Evolutionary conservation across 805 yeast genomes (phyloP).

Genomic region (Wickerhamomyces canadensis): DNA sequence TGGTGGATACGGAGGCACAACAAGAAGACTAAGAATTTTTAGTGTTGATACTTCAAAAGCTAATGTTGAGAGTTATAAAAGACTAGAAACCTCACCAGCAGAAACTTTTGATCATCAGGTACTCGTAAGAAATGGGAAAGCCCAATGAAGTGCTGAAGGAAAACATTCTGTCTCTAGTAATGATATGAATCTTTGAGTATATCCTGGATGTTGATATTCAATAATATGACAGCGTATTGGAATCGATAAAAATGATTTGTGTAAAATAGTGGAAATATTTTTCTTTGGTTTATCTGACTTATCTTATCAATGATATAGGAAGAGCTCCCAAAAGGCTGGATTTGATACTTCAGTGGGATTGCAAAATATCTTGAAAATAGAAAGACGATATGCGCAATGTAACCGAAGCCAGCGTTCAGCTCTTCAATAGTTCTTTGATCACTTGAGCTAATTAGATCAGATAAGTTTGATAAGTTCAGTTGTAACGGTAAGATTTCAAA

Average conservation of each 20-base stretch:
- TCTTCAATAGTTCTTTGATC: slow-evolving; percentile 17
- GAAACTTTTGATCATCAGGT: slow-evolving; percentile 36
- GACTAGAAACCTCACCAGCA: slow-evolving; percentile 53
- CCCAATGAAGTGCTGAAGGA: slow-evolving; percentile 1
- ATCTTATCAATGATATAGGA: slow-evolving; percentile 36
- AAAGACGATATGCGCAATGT: slow-evolving; percentile 27
- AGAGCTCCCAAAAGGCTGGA: slow-evolving; percentile 33
- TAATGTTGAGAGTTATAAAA: slow-evolving; percentile 59
- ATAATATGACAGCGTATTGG: slow-evolving; percentile 33
- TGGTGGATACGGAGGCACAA: slow-evolving; percentile 85
- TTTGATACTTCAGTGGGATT: slow-evolving; percentile 34
- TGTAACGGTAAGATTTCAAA: slow-evolving; percentile 23
- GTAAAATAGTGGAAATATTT: slow-evolving; percentile 35
- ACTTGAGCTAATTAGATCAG: slow-evolving; percentile 9
- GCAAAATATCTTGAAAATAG: slow-evolving; percentile 28
- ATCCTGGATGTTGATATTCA: slow-evolving; percentile 33
- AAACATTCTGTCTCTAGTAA: slow-evolving; percentile 5
- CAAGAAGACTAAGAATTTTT: slow-evolving; percentile 72
- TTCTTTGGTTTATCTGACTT: slow-evolving; percentile 24
- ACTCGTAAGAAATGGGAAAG: slow-evolving; percentile 25
- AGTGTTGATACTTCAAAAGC: slow-evolving; percentile 51
- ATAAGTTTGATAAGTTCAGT: slow-evolving; percentile 11
- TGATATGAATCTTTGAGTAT: slow-evolving; percentile 15
- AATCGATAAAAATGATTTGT: slow-evolving; percentile 33
- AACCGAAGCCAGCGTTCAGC: slow-evolving; percentile 31